Evolutionary conservation across 371 early-diverging fungal genomes (phyloP).

Genomic region (Haplosporangium sp.): DNA sequence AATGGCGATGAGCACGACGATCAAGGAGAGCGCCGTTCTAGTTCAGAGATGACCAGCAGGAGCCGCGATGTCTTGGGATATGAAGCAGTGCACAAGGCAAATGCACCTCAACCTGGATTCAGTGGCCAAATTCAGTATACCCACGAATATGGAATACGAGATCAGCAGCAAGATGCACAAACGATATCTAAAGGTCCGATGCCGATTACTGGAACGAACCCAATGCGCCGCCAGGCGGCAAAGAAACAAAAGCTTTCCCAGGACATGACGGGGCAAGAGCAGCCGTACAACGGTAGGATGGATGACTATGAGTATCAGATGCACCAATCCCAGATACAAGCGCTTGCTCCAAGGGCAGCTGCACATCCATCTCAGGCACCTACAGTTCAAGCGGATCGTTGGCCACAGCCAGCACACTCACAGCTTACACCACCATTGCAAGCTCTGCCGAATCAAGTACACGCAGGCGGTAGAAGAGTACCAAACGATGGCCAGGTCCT

Average conservation of each 20-base stretch:
- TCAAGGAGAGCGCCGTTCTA: slow-evolving; percentile 6
- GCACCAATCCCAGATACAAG: slow-evolving; percentile 26
- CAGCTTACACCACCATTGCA: slow-evolving; percentile 4
- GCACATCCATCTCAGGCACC: slow-evolving; percentile 21
- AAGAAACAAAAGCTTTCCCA: slow-evolving; percentile 39
- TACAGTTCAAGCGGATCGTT: slow-evolving; percentile 14
- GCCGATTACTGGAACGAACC: neutral
- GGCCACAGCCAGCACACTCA: slow-evolving; percentile 20
- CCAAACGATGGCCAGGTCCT: slow-evolving; percentile 7
- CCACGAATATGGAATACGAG: slow-evolving; percentile 5
- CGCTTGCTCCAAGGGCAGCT: slow-evolving; percentile 2
- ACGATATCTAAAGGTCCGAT: neutral
- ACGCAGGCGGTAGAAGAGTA: slow-evolving; percentile 8
- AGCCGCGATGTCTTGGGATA: neutral
- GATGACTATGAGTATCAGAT: slow-evolving; percentile 31
- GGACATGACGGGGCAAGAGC: slow-evolving; percentile 18
- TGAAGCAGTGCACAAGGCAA: neutral
- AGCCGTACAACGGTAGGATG: neutral
- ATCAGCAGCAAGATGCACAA: slow-evolving; percentile 4
- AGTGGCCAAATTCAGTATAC: slow-evolving; percentile 4
- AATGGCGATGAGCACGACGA: slow-evolving; percentile 9
- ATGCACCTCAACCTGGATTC: slow-evolving; percentile 9
- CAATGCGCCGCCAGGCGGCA: slow-evolving; percentile 16
- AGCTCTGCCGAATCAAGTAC: slow-evolving; percentile 5
- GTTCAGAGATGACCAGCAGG: slow-evolving; percentile 9